Base-by-base conservation (phyloP, 306 rosid species). In the Pterocarpus santalinus region DNA sequence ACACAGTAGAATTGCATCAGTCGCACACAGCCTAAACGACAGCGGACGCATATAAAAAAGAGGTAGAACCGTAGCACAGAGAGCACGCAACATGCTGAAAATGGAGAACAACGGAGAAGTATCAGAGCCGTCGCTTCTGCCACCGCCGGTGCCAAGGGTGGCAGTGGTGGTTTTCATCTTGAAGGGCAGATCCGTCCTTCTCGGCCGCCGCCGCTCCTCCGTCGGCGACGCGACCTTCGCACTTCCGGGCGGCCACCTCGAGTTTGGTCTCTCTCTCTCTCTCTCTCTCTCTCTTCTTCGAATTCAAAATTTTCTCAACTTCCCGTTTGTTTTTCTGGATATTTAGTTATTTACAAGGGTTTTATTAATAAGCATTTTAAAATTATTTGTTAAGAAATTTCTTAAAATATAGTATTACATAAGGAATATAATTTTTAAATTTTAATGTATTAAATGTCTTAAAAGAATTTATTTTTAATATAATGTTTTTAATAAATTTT, bases 231-330 rank as follows among this genome's bases (percentile, higher is more conserved):
- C 85, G 46, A 84, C 90, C 75, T 88, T 75, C 43, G 91, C 90
- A 17, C 88, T 88, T 6, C 91, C 90, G 35, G 90, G 91, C 56
- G 91, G 91, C 65, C 85, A 88, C 78, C 90, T 88, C 62, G 90
- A 88, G 75, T 88, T 88, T 32, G 90, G 91, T 88, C 51, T 22
- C 12, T 65, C 17, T 47, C 82, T 14, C 17, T 41, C 49, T 34
- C 76, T 33, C 14, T 16, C 16, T 15, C n/a, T 6, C 32, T 9
- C 8, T 7, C 3, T 63, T 13, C 13, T 8, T 36, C 0, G 1
- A 0, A 2, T 1, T 35, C 1, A 38, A 41, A 10, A 16, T 66
- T 41, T 67, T 67, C 55, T 15, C 30, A 14, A 1, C 10, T 10
- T 5, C 0, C 28, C 9, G 17, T 68, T 76, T 51, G 41, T 69